Conservation (phyloP, 805 yeast genomes). For the Tetrapisispora taiwanensis region DNA sequence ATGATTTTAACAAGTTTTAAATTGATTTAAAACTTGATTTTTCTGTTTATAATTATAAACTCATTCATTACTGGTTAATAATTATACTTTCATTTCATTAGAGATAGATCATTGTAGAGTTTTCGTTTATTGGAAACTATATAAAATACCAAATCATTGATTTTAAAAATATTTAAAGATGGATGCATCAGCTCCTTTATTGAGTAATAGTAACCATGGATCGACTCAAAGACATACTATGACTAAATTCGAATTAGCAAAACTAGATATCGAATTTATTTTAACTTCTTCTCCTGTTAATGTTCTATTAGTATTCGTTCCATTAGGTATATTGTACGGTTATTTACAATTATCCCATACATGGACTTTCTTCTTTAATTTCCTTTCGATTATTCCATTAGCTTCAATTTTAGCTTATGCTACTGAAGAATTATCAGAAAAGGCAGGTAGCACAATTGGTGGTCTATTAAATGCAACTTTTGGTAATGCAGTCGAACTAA, state of each 20-base stretch:
- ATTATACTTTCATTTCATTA: no score
- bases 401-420: slow-evolving; percentile 87
- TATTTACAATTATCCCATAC: slow-evolving; percentile 42
- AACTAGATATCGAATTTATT: slow-evolving; percentile 21
- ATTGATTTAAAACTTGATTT: no score
- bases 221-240: slow-evolving; percentile 1
- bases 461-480: slow-evolving; percentile 93
- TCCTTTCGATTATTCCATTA: slow-evolving; percentile 82
- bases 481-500: slow-evolving; percentile 95
- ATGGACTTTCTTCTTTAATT: slow-evolving; percentile 60
- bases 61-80: no score
- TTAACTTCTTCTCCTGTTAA: slow-evolving; percentile 62
- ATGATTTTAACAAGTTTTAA: no score
- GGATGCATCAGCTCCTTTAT: slow-evolving; percentile 4
- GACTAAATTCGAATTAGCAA: slow-evolving; percentile 13
- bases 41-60: no score
- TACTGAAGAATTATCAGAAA: slow-evolving; percentile 82
- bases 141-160: no score
- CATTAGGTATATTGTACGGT: slow-evolving; percentile 76
- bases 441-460: slow-evolving; percentile 86
- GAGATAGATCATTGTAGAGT: no score
- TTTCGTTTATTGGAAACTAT: no score
- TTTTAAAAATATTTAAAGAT: not conserved
- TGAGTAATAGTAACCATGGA: slow-evolving; percentile 5
- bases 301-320: slow-evolving; percentile 71